Percentiles rank a stretch among this genome's conserved stretches.
phyloP scores from a whole-genome alignment of 1,284 basidiomycete species.

The Rhodofomes roseus region DNA sequence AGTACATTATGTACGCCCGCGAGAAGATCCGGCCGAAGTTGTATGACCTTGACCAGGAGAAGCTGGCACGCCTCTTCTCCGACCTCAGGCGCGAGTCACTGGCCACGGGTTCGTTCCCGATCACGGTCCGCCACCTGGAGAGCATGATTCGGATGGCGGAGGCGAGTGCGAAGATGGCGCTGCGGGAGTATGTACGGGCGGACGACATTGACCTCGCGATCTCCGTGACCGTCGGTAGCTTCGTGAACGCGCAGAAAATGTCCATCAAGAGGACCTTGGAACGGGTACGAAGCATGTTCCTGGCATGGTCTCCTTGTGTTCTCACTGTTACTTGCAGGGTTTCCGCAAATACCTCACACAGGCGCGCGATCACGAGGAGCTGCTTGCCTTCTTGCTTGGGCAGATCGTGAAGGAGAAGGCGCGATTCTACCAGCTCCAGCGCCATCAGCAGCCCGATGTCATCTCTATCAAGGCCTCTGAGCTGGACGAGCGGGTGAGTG shows the following conservation, averaged over 20 bases:
- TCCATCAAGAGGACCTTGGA: conserved; percentile 98
- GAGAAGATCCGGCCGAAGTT: conserved; percentile 92
- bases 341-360: conserved; percentile 98
- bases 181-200: conserved; percentile 91
- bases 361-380: conserved; percentile 92
- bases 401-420: conserved; percentile 95
- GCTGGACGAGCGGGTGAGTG: conserved; percentile 75
- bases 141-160: conserved; percentile 99
- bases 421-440: conserved; percentile 75
- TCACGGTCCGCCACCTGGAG: conserved; percentile 97
- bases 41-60: conserved; percentile 94
- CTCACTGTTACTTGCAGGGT: conserved; percentile 46
- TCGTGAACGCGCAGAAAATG: conserved; percentile 96
- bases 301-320: not conserved
- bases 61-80: conserved; percentile 91
- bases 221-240: conserved; percentile 91
- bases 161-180: conserved; percentile 97
- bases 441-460: conserved; percentile 71
- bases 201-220: conserved; percentile 99
- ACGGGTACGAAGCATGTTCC: conserved; percentile 59
- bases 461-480: conserved; percentile 75
- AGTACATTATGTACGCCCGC: conserved; percentile 99
- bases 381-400: conserved; percentile 92
- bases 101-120: conserved; percentile 96
- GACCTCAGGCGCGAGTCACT: conserved; percentile 95